Conservation (phyloP, 345 rosid species). For the Eucalyptus albens region DNA sequence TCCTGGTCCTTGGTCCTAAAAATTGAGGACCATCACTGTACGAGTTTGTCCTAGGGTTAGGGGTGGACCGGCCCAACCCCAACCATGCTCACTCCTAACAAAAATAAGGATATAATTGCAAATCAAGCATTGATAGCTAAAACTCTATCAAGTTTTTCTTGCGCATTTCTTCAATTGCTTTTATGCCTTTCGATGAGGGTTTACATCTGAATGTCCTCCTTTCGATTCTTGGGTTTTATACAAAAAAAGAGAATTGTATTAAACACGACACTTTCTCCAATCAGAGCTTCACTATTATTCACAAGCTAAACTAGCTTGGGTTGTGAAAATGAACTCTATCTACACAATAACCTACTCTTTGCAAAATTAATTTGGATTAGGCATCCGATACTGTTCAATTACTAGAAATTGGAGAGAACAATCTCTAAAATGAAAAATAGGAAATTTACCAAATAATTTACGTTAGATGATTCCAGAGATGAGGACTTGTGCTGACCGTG, state of each 20-base stretch:
- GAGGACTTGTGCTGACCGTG: not conserved
- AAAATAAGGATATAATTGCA: not conserved
- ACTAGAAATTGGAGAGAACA: not conserved
- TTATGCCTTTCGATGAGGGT: not conserved
- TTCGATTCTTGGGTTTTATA: not conserved
- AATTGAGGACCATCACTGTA: rapidly evolving
- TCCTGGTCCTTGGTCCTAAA: rapidly evolving
- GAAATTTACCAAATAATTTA: not conserved
- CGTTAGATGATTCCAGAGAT: not conserved
- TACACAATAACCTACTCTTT: not conserved
- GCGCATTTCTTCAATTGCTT: not conserved
- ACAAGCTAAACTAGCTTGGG: not conserved
- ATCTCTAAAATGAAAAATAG: not conserved
- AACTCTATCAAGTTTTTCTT: not conserved
- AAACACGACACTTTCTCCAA: not conserved
- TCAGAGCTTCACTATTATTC: not conserved
- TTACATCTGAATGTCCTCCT: not conserved
- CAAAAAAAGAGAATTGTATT: too few species aligned
- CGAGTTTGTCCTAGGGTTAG: rapidly evolving
- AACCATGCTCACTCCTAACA: too few species aligned
- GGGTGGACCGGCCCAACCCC: rapidly evolving
- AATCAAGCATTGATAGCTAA: not conserved
- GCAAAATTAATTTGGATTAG: not conserved
- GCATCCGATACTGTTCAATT: not conserved
- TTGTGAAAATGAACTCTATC: not conserved